Base-by-base conservation (phyloP, 371 early-diverging fungal genomes). In the Encephalitozoon intestinalis region DNA sequence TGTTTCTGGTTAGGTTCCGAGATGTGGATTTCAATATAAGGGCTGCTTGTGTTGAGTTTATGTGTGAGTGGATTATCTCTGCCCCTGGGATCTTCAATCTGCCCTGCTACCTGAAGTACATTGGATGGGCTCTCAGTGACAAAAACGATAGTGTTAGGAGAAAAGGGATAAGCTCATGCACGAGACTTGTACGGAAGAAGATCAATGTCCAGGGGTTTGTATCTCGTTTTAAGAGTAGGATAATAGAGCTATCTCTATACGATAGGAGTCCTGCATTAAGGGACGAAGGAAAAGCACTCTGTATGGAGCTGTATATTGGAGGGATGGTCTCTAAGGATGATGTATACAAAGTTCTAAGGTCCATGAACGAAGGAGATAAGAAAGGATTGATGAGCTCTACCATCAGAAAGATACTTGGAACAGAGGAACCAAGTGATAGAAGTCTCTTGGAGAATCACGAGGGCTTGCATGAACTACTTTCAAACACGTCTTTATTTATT, bases 11-110 rank as follows among this genome's bases (percentile, higher is more conserved):
- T 1, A n/a, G 79, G 39, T 75, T 46, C 41, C 51, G 58, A 37
- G 79, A 79, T 40, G 66, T 79, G 6, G 75, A 75, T 66, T 66
- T 71, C 18, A 28, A 25, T 26, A 79, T 79, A 28, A 70, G 79
- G 52, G 25, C 34, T 5, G 8, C 69, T 25, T 73, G 53, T 15
- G 54, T 75, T 6, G 63, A 63, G n/a, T 79, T 74, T 58, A 28
- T 79, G 37, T 40, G 51, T 65, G 68, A 79, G 30, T 70, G 40
- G 39, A 54, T 79, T 51, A 15, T 18, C 2, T 21, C 50, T 31
- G 41, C n/a, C 15, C 25, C 28, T 15, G 64, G 50, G 37, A 31
- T 65, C 39, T 72, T 78, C 37, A 26, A 28, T 3, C 44, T 25
- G 31, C 51, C 53, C 43, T 49, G 52, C 8, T 72, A 78, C 39